phyloP scores from a whole-genome alignment of 371 early-diverging fungal genomes.

The Mucor piriformis region DNA sequence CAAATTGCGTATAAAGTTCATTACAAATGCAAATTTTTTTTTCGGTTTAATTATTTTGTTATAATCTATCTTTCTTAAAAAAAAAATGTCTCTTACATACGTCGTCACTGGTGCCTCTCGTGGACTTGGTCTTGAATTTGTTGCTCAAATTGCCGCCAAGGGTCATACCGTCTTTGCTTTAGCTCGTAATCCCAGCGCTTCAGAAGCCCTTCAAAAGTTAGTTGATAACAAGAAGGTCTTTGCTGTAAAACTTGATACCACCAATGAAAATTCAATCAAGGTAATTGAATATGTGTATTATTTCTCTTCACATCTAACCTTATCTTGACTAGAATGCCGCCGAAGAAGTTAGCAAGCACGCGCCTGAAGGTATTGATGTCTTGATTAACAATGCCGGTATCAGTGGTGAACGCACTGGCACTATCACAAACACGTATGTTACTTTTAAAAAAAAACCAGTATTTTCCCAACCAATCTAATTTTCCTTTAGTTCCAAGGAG shows the following conservation, averaged over 20 bases:
- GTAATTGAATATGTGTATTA: slow-evolving; percentile 2
- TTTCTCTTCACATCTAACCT: not conserved
- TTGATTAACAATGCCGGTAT: slow-evolving; percentile 45
- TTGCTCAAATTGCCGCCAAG: slow-evolving; percentile 17
- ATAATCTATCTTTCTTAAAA: not conserved
- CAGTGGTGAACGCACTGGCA: not conserved
- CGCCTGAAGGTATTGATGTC: slow-evolving; percentile 32
- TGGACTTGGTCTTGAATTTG: slow-evolving; percentile 37
- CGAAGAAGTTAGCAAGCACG: slow-evolving; percentile 12
- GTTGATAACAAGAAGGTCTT: slow-evolving; percentile 23
- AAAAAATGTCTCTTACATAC: slow-evolving; percentile 3
- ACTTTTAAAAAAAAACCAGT: too few relatives aligned
- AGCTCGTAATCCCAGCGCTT: slow-evolving; percentile 22
- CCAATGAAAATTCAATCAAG: slow-evolving; percentile 19
- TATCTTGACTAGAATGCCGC: slow-evolving; percentile 23
- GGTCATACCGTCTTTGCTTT: slow-evolving; percentile 26
- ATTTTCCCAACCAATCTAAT: too few relatives aligned
- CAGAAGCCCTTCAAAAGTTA: slow-evolving; percentile 18
- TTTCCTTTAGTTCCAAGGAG: not conserved
- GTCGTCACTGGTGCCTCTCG: slow-evolving; percentile 31
- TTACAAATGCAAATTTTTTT: too few relatives aligned
- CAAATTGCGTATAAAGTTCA: too few relatives aligned
- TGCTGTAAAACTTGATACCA: slow-evolving; percentile 19
- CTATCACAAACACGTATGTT: not conserved
- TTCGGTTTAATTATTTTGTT: not conserved